Evolutionary conservation across 2,329 filamentous ascomycete species (phyloP).

Genomic region (Domatiomyces globalis): DNA sequence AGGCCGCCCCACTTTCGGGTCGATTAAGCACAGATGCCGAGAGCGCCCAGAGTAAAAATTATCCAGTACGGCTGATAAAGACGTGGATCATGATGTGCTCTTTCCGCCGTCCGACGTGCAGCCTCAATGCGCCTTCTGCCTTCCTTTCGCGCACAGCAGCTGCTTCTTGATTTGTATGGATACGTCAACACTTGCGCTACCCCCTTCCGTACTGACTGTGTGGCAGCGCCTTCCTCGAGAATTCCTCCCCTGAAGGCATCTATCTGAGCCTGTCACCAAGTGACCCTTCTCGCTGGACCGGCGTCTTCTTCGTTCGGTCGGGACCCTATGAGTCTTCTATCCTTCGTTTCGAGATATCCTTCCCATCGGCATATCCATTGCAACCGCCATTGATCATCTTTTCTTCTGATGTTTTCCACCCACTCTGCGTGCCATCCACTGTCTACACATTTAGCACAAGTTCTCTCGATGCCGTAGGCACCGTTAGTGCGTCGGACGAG

Average conservation of each 20-base stretch:
- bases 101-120: slow-evolving; percentile 1
- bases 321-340: slow-evolving; percentile 81
- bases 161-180: slow-evolving; percentile 70
- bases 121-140: slow-evolving; percentile 18
- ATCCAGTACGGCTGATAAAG: neutral
- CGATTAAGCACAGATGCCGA: neutral
- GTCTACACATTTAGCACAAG: slow-evolving; percentile 85
- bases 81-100: neutral
- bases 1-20: neutral
- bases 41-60: neutral
- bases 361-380: slow-evolving; percentile 63
- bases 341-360: slow-evolving; percentile 78
- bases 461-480: slow-evolving; percentile 34
- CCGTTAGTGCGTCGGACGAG: slow-evolving; percentile 69
- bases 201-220: slow-evolving; percentile 8
- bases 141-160: slow-evolving; percentile 56
- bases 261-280: slow-evolving; percentile 74
- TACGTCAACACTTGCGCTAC: neutral
- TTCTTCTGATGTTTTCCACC: slow-evolving; percentile 86
- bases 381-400: slow-evolving; percentile 77
- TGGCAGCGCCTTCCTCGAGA: slow-evolving; percentile 60
- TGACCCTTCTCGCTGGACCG: slow-evolving; percentile 70
- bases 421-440: slow-evolving; percentile 80
- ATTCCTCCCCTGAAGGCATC: slow-evolving; percentile 70
- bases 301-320: slow-evolving; percentile 86